Percentiles rank a stretch among this genome's conserved stretches.
These are phyloP conservation scores for Didymella keratinophila DNA, from an alignment of 2,329 filamentous ascomycete species.

Conservation along the genomic window DNA sequence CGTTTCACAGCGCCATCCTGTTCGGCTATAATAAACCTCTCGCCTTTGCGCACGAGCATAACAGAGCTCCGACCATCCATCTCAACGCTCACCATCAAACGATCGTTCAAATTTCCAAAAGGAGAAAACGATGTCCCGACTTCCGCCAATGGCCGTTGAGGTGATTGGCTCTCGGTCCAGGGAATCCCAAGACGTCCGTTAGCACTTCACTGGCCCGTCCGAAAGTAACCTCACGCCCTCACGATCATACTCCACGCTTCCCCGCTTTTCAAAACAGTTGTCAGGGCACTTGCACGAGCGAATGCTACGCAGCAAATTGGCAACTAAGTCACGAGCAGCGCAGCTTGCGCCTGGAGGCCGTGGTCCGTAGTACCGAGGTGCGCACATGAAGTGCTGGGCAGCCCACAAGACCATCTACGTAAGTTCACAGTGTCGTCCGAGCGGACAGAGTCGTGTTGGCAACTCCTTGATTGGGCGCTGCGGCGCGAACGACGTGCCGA, in stretches of 20 bases:
- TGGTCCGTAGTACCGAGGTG: slow-evolving; percentile 13
- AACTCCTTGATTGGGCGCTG: slow-evolving; percentile 5
- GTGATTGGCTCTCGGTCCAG: slow-evolving; percentile 15
- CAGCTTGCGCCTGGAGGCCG: not conserved
- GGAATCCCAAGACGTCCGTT: slow-evolving; percentile 14
- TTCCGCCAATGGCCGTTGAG: not conserved
- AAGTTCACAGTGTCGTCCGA: not conserved
- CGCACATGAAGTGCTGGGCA: slow-evolving; percentile 12
- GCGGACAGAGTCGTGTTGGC: not conserved
- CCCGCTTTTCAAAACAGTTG: slow-evolving; percentile 15
- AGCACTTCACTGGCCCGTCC: slow-evolving; percentile 5
- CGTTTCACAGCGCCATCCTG: not conserved
- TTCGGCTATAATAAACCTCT: not conserved
- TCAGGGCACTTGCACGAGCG: slow-evolving; percentile 6
- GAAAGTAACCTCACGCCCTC: slow-evolving; percentile 1
- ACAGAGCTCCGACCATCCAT: not conserved
- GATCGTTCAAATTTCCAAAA: slow-evolving; percentile 22
- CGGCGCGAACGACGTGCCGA: slow-evolving; percentile 1
- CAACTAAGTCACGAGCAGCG: not conserved
- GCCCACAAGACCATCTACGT: not conserved
- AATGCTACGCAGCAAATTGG: not conserved
- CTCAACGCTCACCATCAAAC: not conserved
- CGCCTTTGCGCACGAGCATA: not conserved
- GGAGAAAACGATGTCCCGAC: slow-evolving; percentile 1
- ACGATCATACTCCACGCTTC: slow-evolving; percentile 3